Percentiles rank a stretch among this genome's conserved stretches.
These are phyloP conservation scores for Fraxinus excelsior DNA, from an alignment of 257 asterid genomes.

Conservation along the genomic window DNA sequence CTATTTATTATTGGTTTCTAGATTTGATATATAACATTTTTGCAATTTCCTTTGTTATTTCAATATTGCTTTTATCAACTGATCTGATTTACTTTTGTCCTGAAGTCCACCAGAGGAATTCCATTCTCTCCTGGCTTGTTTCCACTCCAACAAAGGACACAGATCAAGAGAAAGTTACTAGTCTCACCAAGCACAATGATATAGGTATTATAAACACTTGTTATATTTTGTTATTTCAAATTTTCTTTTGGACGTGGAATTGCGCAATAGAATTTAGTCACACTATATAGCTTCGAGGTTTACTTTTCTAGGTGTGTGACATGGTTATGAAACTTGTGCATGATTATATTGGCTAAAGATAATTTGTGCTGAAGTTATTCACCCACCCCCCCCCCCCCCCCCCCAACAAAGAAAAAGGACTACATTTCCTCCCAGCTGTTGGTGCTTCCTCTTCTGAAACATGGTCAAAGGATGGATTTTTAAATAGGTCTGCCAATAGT, in stretches of 20 bases:
- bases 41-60: not conserved
- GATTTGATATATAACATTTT: not conserved
- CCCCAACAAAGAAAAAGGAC: too few species aligned
- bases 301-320: not conserved
- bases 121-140: conserved; percentile 83
- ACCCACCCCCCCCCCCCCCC: not conserved
- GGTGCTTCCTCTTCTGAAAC: too few species aligned
- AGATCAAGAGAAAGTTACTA: conserved; percentile 27
- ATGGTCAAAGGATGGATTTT: too few species aligned
- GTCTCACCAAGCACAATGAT: conserved; percentile 33
- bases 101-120: conserved; percentile 60
- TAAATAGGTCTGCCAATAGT: too few species aligned
- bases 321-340: not conserved
- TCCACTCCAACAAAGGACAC: conserved; percentile 47
- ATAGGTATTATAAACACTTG: conserved; percentile 32
- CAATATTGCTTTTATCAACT: conserved; percentile 16
- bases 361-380: not conserved
- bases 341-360: not conserved
- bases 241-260: not conserved
- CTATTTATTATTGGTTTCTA: conserved; percentile 9
- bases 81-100: conserved; percentile 25
- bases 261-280: not conserved
- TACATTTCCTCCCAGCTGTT: too few species aligned
- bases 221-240: not conserved
- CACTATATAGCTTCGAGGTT: not conserved